phyloP scores from a whole-genome alignment of 2,329 filamentous ascomycete genomes.

The Fusarium sp. region DNA sequence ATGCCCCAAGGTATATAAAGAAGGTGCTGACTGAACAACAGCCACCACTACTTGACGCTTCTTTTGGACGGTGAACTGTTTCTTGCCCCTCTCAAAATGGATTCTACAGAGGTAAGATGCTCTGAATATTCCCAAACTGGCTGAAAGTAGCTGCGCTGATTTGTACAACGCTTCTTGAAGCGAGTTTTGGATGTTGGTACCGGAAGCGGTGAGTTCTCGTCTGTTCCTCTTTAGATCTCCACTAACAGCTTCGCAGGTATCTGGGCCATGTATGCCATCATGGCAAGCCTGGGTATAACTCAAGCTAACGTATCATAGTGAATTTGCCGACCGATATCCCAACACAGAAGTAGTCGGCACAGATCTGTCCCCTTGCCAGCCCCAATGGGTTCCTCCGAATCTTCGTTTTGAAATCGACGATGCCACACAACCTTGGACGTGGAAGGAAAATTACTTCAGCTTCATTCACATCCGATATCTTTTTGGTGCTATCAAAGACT shows the following conservation, averaged over 20 bases:
- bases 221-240: rapidly evolving
- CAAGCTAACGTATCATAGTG: not conserved
- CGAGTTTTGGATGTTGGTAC: not conserved
- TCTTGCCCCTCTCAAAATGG: not conserved
- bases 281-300: rapidly evolving
- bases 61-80: not conserved
- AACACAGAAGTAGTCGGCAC: not conserved
- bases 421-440: not conserved
- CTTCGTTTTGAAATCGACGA: not conserved
- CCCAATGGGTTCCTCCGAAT: not conserved
- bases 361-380: not conserved
- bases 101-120: not conserved
- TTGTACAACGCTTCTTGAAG: rapidly evolving
- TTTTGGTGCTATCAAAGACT: not conserved
- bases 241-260: not conserved
- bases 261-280: not conserved
- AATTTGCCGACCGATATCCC: not conserved
- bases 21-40: rapidly evolving
- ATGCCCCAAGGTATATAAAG: rapidly evolving
- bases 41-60: not conserved
- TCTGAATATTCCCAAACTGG: rapidly evolving
- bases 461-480: not conserved
- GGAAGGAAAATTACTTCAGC: not conserved
- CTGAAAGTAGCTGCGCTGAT: rapidly evolving
- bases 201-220: not conserved